Evolutionary conservation across 148 eudicot genomes (phyloP).

Genomic region (Talinum fruticosum): DNA sequence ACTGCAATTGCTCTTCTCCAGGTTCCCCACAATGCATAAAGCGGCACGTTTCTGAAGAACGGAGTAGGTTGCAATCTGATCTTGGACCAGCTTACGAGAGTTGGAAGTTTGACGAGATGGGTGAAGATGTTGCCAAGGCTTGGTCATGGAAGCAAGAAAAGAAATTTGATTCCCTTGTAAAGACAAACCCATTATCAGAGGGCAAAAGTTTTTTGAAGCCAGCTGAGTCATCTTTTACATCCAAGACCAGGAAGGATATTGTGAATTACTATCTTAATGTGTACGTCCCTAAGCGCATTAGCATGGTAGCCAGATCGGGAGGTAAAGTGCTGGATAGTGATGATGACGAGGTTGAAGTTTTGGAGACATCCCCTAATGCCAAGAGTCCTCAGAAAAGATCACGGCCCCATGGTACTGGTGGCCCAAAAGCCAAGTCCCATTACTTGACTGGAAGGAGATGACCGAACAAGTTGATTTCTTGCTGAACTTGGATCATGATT

Average conservation of each 20-base stretch:
- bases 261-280: slow-evolving; percentile 73
- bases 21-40: slow-evolving; percentile 53
- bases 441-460: slow-evolving; percentile 51
- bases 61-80: slow-evolving; percentile 34
- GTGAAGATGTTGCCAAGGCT: slow-evolving; percentile 49
- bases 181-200: slow-evolving; percentile 35
- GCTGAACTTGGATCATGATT: slow-evolving; percentile 4
- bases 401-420: slow-evolving; percentile 21
- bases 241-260: slow-evolving; percentile 36
- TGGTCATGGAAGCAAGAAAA: slow-evolving; percentile 51
- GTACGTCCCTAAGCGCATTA: slow-evolving; percentile 52
- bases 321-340: slow-evolving; percentile 50
- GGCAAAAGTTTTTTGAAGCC: slow-evolving; percentile 48
- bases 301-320: slow-evolving; percentile 45
- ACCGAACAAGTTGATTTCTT: neutral
- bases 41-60: slow-evolving; percentile 44
- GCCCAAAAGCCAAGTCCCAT: slow-evolving; percentile 38
- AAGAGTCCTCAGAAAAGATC: slow-evolving; percentile 43
- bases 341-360: slow-evolving; percentile 49
- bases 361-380: slow-evolving; percentile 19
- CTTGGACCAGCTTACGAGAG: slow-evolving; percentile 54
- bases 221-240: slow-evolving; percentile 35
- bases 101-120: slow-evolving; percentile 75
- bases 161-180: slow-evolving; percentile 44
- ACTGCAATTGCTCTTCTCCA: slow-evolving; percentile 49